phyloP scores from a whole-genome alignment of 192 early-diverging fungal genomes.

The Paraglomus occultum region DNA sequence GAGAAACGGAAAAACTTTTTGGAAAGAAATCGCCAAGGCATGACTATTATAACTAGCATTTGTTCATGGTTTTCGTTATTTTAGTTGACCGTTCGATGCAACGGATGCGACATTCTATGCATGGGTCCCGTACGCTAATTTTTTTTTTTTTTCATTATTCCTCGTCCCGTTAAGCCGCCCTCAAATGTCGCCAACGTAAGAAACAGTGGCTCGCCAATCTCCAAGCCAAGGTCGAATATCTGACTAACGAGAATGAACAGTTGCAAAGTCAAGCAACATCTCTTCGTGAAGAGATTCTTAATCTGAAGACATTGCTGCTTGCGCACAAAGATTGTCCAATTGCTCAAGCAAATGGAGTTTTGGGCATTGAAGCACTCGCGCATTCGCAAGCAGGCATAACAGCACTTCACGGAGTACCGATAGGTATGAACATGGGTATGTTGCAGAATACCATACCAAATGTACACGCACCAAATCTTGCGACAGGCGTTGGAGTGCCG shows the following conservation, averaged over 20 bases:
- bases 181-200: conserved; percentile 91
- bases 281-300: conserved; percentile 71
- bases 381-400: conserved; percentile 23
- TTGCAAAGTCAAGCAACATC: conserved; percentile 56
- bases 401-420: neutral
- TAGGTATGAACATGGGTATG: conserved; percentile 31
- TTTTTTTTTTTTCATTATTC: neutral
- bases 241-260: conserved; percentile 65
- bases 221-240: conserved; percentile 62
- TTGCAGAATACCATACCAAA: conserved; percentile 22
- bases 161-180: conserved; percentile 55
- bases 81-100: too few relatives aligned
- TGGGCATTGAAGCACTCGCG: conserved; percentile 47
- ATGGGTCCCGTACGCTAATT: neutral
- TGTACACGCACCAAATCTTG: conserved; percentile 3
- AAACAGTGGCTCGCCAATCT: conserved; percentile 87
- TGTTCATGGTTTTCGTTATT: neutral
- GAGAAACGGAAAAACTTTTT: conserved; percentile 80
- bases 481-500: neutral
- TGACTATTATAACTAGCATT: neutral
- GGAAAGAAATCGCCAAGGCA: conserved; percentile 86
- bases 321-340: conserved; percentile 78
- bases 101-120: too few relatives aligned
- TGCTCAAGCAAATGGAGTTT: conserved; percentile 64
- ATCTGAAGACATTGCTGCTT: conserved; percentile 71